These are phyloP conservation scores for Paspalum notatum DNA, from an alignment of 176 grass and related monocot species.

Conservation along the genomic window DNA sequence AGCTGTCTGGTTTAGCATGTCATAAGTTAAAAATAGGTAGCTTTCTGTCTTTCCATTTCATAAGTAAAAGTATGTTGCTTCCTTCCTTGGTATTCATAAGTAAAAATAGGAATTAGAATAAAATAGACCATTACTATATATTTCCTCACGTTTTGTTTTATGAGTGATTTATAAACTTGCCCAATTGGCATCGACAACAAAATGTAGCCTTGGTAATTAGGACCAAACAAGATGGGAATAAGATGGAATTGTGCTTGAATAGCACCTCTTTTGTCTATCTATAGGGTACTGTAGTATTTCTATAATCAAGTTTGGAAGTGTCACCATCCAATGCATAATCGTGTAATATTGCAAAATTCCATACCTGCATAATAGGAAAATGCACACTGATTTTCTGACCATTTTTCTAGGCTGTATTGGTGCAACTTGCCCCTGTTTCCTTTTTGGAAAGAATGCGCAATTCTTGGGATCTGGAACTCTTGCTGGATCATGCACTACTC, in stretches of 20 bases:
- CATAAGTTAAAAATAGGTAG: neutral
- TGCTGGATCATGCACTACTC: conserved; percentile 78
- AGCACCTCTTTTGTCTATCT: neutral
- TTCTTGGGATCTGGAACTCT: conserved; percentile 80
- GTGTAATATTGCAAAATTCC: neutral
- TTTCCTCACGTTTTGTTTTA: neutral
- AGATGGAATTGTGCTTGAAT: conserved; percentile 17
- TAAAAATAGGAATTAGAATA: neutral
- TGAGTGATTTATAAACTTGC: neutral
- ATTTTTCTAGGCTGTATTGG: conserved; percentile 81
- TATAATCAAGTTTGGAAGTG: neutral
- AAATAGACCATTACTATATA: neutral
- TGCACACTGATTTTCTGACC: conserved; percentile 6
- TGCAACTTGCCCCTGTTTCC: conserved; percentile 73
- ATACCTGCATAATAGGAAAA: neutral
- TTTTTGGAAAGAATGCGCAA: conserved; percentile 93
- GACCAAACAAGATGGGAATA: neutral
- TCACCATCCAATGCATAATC: neutral
- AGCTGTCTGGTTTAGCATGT: neutral
- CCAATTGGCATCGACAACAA: neutral
- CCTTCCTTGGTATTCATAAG: neutral
- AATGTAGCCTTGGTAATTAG: neutral
- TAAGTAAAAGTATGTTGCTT: neutral
- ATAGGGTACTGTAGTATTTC: neutral
- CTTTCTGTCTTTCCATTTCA: neutral